Evolutionary conservation across 768 basidiomycete species (phyloP), one percentile per base, ranked within the genome.

Genomic region (Boletellus emodensis): DNA sequence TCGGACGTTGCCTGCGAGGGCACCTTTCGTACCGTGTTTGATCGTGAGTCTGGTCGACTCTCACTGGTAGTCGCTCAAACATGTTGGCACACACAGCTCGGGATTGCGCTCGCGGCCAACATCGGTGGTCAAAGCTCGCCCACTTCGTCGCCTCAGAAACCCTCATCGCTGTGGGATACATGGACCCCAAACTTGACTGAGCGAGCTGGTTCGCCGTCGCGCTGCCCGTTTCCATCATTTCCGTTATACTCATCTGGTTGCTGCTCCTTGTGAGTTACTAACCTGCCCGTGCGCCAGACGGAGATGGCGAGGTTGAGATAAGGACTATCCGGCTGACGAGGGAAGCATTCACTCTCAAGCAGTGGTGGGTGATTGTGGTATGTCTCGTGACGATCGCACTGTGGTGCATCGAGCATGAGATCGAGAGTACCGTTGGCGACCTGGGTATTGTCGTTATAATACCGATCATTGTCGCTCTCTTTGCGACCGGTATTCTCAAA

Each of bases 111-210:
- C 17, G 94, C 95, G 0, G 93, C 94, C 17, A 99, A 98, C 64
- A 94, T 98, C 52, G 96, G 96, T 12, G 96, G 96, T 0, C 94
- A 97, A 69, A 90, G 87, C 44, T 97, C 94, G 1, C 95, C 94
- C 2, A 98, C 97, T 51, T 97, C 95, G 3, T 97, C 94, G 0
- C 95, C 95, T 1, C 95, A 99, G 69, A 99, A 98, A n/a, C n/a
- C 66, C 79, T 98, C 26, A 97, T 99, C 53, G 94, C 94, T 4
- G 72, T 97, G 6, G 70, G 78, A n/a, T 80, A 73, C 4, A 97
- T 99, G 95, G 80, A 91, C 38, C 84, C 86, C 1, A 78, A 79
- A 2, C 70, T 97, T 3, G 87, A 87, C 61, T 98, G 95, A 95
- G 82, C 76, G 1, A 77, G 80, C 36, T 99, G 96, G 96, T 98